phyloP scores from a whole-genome alignment of 2,329 filamentous ascomycete species.

The Penicillium expansum region DNA sequence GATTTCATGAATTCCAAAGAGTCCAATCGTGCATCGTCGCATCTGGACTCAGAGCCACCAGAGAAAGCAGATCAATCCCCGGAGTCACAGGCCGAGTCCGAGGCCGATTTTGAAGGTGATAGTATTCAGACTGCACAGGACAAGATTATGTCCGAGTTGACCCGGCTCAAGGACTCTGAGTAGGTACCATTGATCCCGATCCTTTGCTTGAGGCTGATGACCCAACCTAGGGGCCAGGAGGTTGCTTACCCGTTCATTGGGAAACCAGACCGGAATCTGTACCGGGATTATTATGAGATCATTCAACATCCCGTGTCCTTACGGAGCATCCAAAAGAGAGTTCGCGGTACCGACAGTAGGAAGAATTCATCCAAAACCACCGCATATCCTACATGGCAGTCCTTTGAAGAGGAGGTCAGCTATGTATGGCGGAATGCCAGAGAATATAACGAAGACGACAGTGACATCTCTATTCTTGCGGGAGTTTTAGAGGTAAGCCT shows the following conservation, averaged over 20 bases:
- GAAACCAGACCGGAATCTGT: slow-evolving; percentile 67
- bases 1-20: slow-evolving; percentile 17
- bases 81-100: slow-evolving; percentile 46
- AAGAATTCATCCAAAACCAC: slow-evolving; percentile 58
- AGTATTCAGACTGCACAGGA: slow-evolving; percentile 83
- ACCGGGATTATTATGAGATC: slow-evolving; percentile 79
- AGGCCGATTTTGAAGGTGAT: slow-evolving; percentile 66
- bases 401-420: slow-evolving; percentile 75
- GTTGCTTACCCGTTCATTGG: slow-evolving; percentile 74
- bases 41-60: slow-evolving; percentile 29
- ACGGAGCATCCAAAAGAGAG: slow-evolving; percentile 71
- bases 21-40: slow-evolving; percentile 19
- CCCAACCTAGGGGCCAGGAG: slow-evolving; percentile 55
- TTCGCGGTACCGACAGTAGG: slow-evolving; percentile 69
- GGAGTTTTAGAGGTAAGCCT: slow-evolving; percentile 70
- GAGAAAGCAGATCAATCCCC: slow-evolving; percentile 15
- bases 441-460: slow-evolving; percentile 88
- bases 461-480: slow-evolving; percentile 75
- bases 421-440: slow-evolving; percentile 85
- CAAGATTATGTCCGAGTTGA: slow-evolving; percentile 72
- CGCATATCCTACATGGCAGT: slow-evolving; percentile 77
- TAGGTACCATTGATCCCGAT: slow-evolving; percentile 41
- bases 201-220: slow-evolving; percentile 12
- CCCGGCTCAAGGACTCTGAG: slow-evolving; percentile 21
- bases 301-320: slow-evolving; percentile 80